Conservation (phyloP, 2,329 filamentous ascomycete genomes). For the Aureobasidium sp. region DNA sequence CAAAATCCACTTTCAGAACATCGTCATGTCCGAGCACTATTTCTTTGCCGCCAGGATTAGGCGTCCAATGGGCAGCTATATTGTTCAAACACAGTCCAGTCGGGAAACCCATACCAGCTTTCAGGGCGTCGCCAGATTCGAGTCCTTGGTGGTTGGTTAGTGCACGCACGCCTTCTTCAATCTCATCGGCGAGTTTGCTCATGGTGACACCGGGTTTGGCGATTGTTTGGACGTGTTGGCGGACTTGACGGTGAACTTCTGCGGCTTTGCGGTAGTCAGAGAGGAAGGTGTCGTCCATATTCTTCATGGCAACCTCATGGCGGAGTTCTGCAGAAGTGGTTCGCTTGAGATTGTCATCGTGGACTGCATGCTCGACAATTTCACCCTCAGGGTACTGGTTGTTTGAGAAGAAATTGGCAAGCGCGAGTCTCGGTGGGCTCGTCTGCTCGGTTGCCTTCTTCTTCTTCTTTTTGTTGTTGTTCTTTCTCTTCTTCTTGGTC, state of each 20-base stretch:
- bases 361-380: conserved; percentile 64
- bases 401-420: conserved; percentile 68
- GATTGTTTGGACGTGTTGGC: conserved; percentile 72
- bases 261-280: conserved; percentile 75
- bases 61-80: conserved; percentile 79
- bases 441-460: conserved; percentile 50
- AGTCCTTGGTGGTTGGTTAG: conserved; percentile 70
- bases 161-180: conserved; percentile 73
- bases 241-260: conserved; percentile 84
- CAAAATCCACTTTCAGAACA: conserved; percentile 69
- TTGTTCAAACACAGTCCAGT: conserved; percentile 78
- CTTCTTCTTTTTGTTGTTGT: conserved; percentile 62
- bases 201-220: conserved; percentile 76
- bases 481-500: conserved; percentile 60
- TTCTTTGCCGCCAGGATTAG: conserved; percentile 74
- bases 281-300: conserved; percentile 72
- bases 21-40: conserved; percentile 62
- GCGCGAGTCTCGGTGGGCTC: conserved; percentile 65
- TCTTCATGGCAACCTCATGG: conserved; percentile 50
- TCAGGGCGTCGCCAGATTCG: conserved; percentile 68
- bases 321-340: conserved; percentile 82
- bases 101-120: conserved; percentile 80
- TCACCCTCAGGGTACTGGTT: conserved; percentile 69
- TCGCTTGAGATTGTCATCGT: conserved; percentile 62
- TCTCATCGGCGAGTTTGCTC: conserved; percentile 78